Percentiles rank a stretch among this genome's conserved stretches.
phyloP scores from a whole-genome alignment of 139 green algal species.

The Pseudopediastrum boryanum region DNA sequence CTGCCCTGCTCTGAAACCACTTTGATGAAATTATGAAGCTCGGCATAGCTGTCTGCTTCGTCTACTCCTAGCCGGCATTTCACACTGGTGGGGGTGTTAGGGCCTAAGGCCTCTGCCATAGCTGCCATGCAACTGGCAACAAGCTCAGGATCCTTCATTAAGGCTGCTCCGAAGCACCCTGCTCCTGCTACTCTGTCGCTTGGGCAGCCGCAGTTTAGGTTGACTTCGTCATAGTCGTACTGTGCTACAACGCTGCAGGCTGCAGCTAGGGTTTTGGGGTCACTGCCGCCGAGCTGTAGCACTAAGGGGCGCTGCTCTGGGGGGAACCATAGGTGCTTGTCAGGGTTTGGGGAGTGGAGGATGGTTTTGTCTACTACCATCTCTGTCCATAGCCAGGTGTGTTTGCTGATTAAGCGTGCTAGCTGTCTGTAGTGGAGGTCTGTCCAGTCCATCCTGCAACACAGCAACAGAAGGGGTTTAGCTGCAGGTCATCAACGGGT shows the following conservation, averaged over 20 bases:
- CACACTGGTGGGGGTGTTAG: constrained; percentile 69
- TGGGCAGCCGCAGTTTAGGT: constrained; percentile 95
- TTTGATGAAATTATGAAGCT: constrained; percentile 72
- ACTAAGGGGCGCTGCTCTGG: constrained; percentile 90
- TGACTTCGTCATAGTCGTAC: constrained; percentile 93
- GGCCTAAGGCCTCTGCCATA: constrained; percentile 43
- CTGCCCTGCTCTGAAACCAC: constrained; percentile 66
- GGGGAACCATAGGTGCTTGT: constrained; percentile 85
- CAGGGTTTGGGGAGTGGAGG: constrained; percentile 65
- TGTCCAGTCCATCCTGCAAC: constrained; percentile 89
- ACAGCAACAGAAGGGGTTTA: not conserved
- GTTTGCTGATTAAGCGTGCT: constrained; percentile 74
- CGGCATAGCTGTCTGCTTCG: constrained; percentile 72
- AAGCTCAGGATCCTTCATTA: constrained; percentile 84
- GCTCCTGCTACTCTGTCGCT: constrained; percentile 88
- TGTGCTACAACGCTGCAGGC: constrained; percentile 60
- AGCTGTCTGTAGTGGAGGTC: constrained; percentile 91
- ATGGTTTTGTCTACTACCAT: constrained; percentile 95
- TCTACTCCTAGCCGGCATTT: constrained; percentile 89
- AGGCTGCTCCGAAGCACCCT: constrained; percentile 89
- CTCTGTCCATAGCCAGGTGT: constrained; percentile 90
- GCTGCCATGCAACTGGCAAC: constrained; percentile 79
- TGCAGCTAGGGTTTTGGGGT: constrained; percentile 70
- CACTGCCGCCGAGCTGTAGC: constrained; percentile 86
- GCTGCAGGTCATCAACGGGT: not conserved